These are phyloP conservation scores for Saccharomycopsis phalli DNA, from an alignment of 1,139 yeast species.

Conservation along the genomic window DNA sequence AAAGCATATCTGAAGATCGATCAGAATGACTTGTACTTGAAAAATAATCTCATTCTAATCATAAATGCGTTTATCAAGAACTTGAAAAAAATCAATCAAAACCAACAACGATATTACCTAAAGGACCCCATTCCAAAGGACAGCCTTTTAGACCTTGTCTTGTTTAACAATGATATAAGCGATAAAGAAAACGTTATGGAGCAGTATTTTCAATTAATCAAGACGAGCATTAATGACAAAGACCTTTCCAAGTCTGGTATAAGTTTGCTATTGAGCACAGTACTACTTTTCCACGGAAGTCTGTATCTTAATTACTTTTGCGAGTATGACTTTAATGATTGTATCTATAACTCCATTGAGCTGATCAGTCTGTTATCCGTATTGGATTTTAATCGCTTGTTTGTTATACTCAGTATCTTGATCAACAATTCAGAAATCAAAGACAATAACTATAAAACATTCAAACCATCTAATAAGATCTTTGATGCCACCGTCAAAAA, in stretches of 20 bases:
- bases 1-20: not conserved
- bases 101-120: constrained; percentile 2
- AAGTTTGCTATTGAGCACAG: constrained; percentile 10
- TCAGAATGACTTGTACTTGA: constrained; percentile 8
- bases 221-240: constrained; percentile 4
- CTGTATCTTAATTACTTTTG: constrained; percentile 7
- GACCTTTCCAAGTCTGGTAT: constrained; percentile 7
- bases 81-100: constrained; percentile 1
- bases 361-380: not conserved
- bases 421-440: constrained; percentile 10
- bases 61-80: constrained; percentile 18
- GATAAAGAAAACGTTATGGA: not conserved
- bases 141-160: not conserved
- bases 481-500: constrained; percentile 6
- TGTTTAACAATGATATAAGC: not conserved
- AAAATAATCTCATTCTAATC: constrained; percentile 15
- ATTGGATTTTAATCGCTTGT: constrained; percentile 16
- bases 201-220: constrained; percentile 5
- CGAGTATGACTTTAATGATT: constrained; percentile 6
- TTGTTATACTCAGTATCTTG: constrained; percentile 11
- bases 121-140: not conserved
- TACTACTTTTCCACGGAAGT: constrained; percentile 10
- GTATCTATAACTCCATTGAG: constrained; percentile 2
- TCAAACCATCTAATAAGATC: not conserved
- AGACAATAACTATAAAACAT: constrained; percentile 3